Base-by-base conservation (phyloP, 192 early-diverging fungal genomes). In the Coemansia sp. region DNA sequence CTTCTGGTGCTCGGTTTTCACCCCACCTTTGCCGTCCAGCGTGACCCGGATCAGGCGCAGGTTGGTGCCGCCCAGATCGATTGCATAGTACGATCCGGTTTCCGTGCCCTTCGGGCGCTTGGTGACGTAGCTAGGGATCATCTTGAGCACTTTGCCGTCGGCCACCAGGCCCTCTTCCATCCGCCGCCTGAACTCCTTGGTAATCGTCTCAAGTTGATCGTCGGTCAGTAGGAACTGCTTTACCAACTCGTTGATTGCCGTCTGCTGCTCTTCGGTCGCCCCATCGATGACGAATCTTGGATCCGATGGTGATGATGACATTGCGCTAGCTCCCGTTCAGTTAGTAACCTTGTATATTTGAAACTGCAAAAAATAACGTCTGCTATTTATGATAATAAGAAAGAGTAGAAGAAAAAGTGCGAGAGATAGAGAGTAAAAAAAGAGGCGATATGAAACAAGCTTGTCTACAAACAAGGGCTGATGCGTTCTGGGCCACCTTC, bases 11-110 rank as follows among this genome's bases (percentile, higher is more conserved):
- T 88, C 84, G 13, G 89, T 67, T 12, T 78, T 71, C 19, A 82
- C 80, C 38, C 78, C 69, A 34, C 93, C 91, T 48, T 84, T 66
- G 33, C 94, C 94, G 49, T 89, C 74, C 17, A 98, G 83, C 25
- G 83, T 84, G 15, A 95, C 91, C 38, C 83, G 82, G 62, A 91
- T 86, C 22, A 95, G 89, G 41, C 95, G 89, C 59, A 98, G 84
- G 81, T 97, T 95, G 39, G 94, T 94, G 15, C 95, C 96, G 45
- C 96, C 95, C 57, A 99, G 76, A 60, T 99, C 96, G 42, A 99
- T 81, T 10, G 96, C 91, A 48, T 93, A 76, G 80, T 85, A 94
- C 25, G 86, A 84, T 24, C 96, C 96, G 24, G 80, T 85, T 65
- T 99, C 96, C 54, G 70, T 81, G 25, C 95, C 94, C 18, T 78